Conservation (phyloP, 768 basidiomycete species). For the Tulasnella sp. region DNA sequence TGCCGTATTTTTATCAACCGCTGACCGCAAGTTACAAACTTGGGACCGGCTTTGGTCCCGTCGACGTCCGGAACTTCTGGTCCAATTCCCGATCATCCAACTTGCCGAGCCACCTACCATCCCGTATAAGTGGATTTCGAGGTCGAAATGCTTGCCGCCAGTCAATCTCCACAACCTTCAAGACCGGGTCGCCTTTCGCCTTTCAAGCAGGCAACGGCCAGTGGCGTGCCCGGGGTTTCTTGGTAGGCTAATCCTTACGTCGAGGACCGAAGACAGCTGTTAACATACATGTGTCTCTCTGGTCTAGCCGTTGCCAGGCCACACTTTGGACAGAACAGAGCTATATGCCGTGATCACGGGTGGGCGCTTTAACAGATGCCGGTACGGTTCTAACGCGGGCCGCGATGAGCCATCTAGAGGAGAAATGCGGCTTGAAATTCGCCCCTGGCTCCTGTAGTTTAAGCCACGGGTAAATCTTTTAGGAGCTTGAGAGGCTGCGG, state of each 20-base stretch:
- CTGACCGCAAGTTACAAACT: too few relatives aligned
- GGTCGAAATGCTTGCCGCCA: not conserved
- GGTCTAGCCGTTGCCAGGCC: not conserved
- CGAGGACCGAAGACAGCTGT: too few relatives aligned
- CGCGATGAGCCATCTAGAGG: not conserved
- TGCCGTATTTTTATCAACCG: too few relatives aligned
- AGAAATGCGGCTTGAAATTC: not conserved
- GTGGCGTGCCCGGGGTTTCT: not conserved
- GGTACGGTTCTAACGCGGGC: not conserved
- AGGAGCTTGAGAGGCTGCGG: slow-evolving; percentile 1
- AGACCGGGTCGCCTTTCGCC: not conserved
- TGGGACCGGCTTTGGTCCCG: too few relatives aligned
- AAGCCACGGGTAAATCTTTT: not conserved
- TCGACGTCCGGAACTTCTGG: too few relatives aligned
- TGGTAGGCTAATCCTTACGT: not conserved
- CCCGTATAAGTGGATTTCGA: too few relatives aligned
- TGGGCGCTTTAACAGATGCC: not conserved
- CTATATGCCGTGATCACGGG: not conserved
- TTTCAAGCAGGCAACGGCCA: not conserved
- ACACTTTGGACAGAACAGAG: not conserved
- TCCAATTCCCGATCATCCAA: too few relatives aligned
- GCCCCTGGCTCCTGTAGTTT: not conserved
- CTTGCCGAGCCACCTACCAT: too few relatives aligned
- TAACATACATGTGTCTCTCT: not conserved
- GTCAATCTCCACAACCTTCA: not conserved